Base-by-base conservation (phyloP, 805 yeast genomes). In the Grigorovia jiainica region DNA sequence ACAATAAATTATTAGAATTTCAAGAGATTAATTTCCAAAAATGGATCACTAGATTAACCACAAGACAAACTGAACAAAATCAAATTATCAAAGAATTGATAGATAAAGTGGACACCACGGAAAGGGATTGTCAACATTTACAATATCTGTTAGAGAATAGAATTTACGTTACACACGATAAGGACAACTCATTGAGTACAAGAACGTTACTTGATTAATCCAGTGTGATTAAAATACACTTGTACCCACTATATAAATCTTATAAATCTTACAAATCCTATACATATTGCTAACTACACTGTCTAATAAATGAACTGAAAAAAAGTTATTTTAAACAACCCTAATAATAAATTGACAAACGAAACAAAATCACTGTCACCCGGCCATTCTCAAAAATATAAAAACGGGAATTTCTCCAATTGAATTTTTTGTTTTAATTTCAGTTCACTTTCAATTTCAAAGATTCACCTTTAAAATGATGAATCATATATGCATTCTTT, bases 11-110 rank as follows among this genome's bases (percentile, higher is more conserved):
- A 19, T 70, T 76, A 34, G 54, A 60, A 11, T 42, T 52, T 3
- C 81, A 81, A 53, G 85, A 79, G 46, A 61, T 55, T 37, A 71
- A 73, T 47, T 79, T 80, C 48, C 73, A 72, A 52, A 76, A 72
- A 25, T 79, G 86, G 85, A 78, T 78, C 52, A 61, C 58, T 42
- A 73, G 73, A 0, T 62, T 82, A 38, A 66, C 72, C 39, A 67
- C 65, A 16, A 73, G 73, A 52, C 87, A 82, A 58, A 65, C 63
- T n/a, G 58, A 58, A 41, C 71, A 76, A 47, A 80, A 80, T 49
- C 58, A 64, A 35, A 82, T 75, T 42, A 70, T 82, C 43, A 77
- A 72, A 42, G 53, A 48, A 9, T 46, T 65, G 38, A 72, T 71
- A 46, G 50, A 51, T 13, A 50, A 60, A 18, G 57, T 73, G 29